Conservation (phyloP, 306 rosid species). For the Senna tora region DNA sequence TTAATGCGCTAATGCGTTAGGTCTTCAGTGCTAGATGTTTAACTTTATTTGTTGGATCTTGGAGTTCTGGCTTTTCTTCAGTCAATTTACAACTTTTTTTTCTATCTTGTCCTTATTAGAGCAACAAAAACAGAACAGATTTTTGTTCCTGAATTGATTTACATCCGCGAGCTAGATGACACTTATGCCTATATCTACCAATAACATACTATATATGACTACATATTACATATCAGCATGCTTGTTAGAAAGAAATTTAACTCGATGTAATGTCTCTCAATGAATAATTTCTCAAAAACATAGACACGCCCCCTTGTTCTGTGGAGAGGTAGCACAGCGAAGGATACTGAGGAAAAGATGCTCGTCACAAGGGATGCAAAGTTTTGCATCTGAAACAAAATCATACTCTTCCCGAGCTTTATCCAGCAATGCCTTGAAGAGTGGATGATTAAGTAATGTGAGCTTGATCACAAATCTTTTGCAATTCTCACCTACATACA, state of each 20-base stretch:
- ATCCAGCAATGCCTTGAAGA: conserved; percentile 82
- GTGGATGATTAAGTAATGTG: conserved; percentile 73
- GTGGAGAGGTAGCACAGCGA: conserved; percentile 52
- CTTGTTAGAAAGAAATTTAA: conserved; percentile 39
- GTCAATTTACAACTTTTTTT: conserved; percentile 5
- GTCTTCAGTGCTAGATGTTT: not conserved
- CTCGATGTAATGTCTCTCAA: conserved; percentile 30
- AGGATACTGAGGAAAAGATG: conserved; percentile 65
- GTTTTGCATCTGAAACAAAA: conserved; percentile 66
- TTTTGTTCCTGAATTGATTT: conserved; percentile 31
- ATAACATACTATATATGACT: conserved; percentile 34
- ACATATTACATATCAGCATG: conserved; percentile 39
- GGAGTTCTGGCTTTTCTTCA: not conserved
- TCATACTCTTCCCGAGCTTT: conserved; percentile 83
- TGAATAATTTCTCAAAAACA: conserved; percentile 34
- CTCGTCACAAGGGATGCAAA: conserved; percentile 85
- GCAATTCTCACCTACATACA: conserved; percentile 75
- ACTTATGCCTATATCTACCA: conserved; percentile 27
- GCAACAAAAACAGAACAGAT: conserved; percentile 25
- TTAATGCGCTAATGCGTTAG: no score
- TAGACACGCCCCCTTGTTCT: conserved; percentile 31
- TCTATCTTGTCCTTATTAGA: conserved; percentile 8
- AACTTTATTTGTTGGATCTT: not conserved
- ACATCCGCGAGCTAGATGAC: conserved; percentile 35
- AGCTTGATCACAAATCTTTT: conserved; percentile 84